phyloP scores from a whole-genome alignment of 768 basidiomycete genomes.

The Lenzites betulinus region DNA sequence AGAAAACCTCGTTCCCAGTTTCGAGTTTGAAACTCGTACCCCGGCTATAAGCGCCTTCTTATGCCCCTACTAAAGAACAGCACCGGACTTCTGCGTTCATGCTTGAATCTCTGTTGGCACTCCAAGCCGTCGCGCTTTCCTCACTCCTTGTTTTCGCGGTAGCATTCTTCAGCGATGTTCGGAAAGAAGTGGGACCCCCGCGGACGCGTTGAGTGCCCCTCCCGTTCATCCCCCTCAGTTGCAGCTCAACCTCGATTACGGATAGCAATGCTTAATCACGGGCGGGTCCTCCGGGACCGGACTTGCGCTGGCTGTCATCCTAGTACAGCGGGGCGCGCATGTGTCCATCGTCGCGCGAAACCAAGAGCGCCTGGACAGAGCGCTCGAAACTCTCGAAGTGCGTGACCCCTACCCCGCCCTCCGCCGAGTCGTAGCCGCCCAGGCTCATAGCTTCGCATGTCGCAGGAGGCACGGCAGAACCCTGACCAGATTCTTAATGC shows the following conservation, averaged over 20 bases:
- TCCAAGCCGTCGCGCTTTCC: neutral
- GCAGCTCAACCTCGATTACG: neutral
- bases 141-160: neutral
- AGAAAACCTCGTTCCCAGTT: too few relatives aligned
- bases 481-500: slow-evolving; percentile 62
- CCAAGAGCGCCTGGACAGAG: slow-evolving; percentile 59
- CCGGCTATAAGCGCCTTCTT: too few relatives aligned
- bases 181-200: slow-evolving; percentile 32
- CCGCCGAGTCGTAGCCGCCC: neutral
- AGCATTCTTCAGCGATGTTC: slow-evolving; percentile 25
- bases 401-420: neutral
- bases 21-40: too few relatives aligned
- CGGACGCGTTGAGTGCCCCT: slow-evolving; percentile 19
- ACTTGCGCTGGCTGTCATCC: slow-evolving; percentile 65
- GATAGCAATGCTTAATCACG: slow-evolving; percentile 82
- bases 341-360: slow-evolving; percentile 86
- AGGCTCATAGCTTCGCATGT: neutral
- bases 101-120: too few relatives aligned
- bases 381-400: slow-evolving; percentile 68
- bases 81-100: too few relatives aligned
- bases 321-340: slow-evolving; percentile 71
- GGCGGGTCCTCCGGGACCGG: slow-evolving; percentile 86
- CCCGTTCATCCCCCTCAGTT: neutral
- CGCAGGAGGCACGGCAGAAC: slow-evolving; percentile 40
- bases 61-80: too few relatives aligned